phyloP scores from a whole-genome alignment of 2,329 filamentous ascomycete genomes.

The Fusarium sp. region DNA sequence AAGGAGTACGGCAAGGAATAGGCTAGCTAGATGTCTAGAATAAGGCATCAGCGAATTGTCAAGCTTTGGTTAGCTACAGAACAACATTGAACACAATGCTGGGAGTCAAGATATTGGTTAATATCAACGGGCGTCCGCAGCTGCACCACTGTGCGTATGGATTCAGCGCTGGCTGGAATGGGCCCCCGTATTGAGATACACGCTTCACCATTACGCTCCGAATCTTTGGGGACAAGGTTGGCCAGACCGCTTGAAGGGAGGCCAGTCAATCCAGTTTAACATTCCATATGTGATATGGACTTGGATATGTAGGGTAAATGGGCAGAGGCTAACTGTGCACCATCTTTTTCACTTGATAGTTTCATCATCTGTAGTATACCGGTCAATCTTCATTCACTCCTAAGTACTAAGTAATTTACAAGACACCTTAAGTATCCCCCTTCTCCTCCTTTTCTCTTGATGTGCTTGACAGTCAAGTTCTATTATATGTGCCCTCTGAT shows the following conservation, averaged over 20 bases:
- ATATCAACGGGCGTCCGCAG: no score
- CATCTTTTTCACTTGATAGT: not conserved
- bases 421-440: not conserved
- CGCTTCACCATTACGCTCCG: no score
- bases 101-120: no score
- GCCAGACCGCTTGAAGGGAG: not conserved
- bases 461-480: constrained; percentile 4
- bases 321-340: not conserved
- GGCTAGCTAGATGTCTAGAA: no score
- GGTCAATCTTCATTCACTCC: not conserved
- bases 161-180: no score
- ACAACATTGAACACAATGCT: no score
- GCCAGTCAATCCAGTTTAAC: not conserved
- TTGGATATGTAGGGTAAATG: not conserved
- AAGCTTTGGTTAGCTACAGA: no score
- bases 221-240: no score
- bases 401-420: not conserved
- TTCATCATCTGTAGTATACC: not conserved
- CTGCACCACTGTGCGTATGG: no score
- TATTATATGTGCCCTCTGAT: constrained; percentile 20
- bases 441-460: not conserved
- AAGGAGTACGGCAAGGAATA: no score
- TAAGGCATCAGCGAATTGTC: no score
- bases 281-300: not conserved
- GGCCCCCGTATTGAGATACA: no score